Evolutionary conservation across 495 filamentous ascomycete species (phyloP).

Genomic region (Annulohypoxylon maeteangense): DNA sequence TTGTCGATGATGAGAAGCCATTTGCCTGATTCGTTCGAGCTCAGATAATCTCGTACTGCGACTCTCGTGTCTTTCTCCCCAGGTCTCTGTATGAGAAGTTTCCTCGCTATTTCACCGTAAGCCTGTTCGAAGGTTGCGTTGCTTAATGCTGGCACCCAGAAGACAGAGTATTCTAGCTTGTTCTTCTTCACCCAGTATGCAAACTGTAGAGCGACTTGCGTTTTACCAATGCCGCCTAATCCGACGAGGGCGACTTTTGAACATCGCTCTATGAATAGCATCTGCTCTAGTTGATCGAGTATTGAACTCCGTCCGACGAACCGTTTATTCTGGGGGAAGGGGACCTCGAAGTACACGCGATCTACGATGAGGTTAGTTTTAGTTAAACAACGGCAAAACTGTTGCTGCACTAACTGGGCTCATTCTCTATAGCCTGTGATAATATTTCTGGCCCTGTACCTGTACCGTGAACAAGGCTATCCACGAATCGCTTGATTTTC

Average conservation of each 20-base stretch:
- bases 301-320: conserved; percentile 43
- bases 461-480: background rate
- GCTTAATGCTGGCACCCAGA: conserved; percentile 61
- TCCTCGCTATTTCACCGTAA: conserved; percentile 54
- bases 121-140: conserved; percentile 57
- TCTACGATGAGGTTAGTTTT: background rate
- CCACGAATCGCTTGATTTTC: background rate
- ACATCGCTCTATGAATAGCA: conserved; percentile 24
- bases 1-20: conserved; percentile 53
- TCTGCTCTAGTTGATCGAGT: conserved; percentile 29
- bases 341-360: conserved; percentile 8
- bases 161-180: conserved; percentile 55
- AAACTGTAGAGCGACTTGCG: conserved; percentile 62
- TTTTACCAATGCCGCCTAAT: conserved; percentile 63
- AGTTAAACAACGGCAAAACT: background rate
- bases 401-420: background rate
- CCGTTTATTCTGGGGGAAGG: conserved; percentile 36
- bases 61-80: conserved; percentile 34
- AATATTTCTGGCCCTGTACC: background rate
- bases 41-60: conserved; percentile 34
- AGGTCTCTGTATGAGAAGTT: conserved; percentile 32
- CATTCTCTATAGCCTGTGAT: background rate
- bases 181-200: conserved; percentile 52
- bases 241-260: conserved; percentile 53
- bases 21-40: conserved; percentile 21